Evolutionary conservation across 345 rosid species (phyloP).

Genomic region (Eucalyptus marginata): DNA sequence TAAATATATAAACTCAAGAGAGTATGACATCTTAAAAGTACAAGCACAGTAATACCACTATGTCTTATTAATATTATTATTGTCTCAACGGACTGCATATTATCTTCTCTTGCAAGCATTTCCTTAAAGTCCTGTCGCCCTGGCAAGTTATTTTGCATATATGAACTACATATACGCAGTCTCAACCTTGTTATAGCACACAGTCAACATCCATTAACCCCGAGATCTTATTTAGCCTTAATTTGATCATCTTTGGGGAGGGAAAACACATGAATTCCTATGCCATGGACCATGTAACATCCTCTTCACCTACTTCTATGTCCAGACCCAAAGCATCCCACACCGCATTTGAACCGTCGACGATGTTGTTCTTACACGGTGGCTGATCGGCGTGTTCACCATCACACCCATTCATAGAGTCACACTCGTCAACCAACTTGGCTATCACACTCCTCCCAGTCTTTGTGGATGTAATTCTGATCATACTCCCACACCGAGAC

Average conservation of each 20-base stretch:
- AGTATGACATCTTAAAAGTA: neutral
- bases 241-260: neutral
- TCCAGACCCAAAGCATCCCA: slow-evolving; percentile 20
- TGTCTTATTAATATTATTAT: neutral
- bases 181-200: neutral
- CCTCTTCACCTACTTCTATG: slow-evolving; percentile 5
- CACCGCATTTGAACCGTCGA: slow-evolving; percentile 24
- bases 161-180: neutral
- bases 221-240: neutral
- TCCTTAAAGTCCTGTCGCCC: neutral
- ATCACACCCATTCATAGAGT: slow-evolving; percentile 22
- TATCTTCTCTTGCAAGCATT: neutral
- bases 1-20: neutral
- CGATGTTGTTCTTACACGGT: slow-evolving; percentile 18
- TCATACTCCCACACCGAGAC: slow-evolving; percentile 13
- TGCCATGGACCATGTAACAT: slow-evolving; percentile 22
- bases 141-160: neutral
- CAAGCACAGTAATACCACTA: neutral
- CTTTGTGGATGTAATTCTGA: slow-evolving; percentile 1
- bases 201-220: neutral
- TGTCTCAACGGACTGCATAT: neutral
- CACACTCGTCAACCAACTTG: slow-evolving; percentile 31
- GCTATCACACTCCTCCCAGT: slow-evolving; percentile 6
- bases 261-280: neutral
- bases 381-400: slow-evolving; percentile 17